Conservation (phyloP, 2,329 filamentous ascomycete genomes). For the Hypocrella siamensis region DNA sequence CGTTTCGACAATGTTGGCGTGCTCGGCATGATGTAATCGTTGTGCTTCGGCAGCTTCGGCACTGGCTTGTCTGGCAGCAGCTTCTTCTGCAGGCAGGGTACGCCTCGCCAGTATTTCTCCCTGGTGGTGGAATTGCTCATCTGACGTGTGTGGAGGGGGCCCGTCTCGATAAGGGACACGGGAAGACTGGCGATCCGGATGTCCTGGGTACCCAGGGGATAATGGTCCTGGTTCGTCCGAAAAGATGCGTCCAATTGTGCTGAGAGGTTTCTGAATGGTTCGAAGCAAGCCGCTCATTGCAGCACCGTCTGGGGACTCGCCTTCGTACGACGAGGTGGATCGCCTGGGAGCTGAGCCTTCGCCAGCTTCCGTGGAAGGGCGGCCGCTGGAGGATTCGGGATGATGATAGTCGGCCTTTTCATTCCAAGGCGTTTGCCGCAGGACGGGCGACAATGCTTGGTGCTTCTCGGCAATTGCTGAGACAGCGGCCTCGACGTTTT, state of each 20-base stretch:
- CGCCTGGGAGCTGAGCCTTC: slow-evolving; percentile 25
- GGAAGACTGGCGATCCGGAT: slow-evolving; percentile 13
- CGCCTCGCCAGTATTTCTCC: slow-evolving; percentile 15
- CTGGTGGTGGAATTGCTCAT: background rate
- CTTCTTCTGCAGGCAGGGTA: slow-evolving; percentile 61
- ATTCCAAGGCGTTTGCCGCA: slow-evolving; percentile 23
- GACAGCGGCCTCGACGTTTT: slow-evolving; percentile 89
- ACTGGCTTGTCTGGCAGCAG: slow-evolving; percentile 77
- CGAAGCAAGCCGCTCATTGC: slow-evolving; percentile 74
- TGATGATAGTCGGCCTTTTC: slow-evolving; percentile 23
- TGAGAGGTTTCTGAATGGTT: slow-evolving; percentile 81
- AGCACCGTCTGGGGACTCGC: slow-evolving; percentile 50
- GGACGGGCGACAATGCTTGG: slow-evolving; percentile 32
- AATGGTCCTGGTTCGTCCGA: slow-evolving; percentile 44
- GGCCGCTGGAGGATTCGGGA: slow-evolving; percentile 15
- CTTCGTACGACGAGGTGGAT: slow-evolving; percentile 40
- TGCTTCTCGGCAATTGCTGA: slow-evolving; percentile 91
- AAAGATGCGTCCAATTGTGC: slow-evolving; percentile 89
- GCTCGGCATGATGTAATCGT: slow-evolving; percentile 67
- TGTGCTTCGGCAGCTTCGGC: slow-evolving; percentile 81
- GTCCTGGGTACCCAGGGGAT: slow-evolving; percentile 19
- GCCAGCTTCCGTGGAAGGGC: slow-evolving; percentile 25
- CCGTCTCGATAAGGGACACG: slow-evolving; percentile 11
- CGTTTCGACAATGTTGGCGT: slow-evolving; percentile 84
- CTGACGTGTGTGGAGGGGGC: slow-evolving; percentile 16